Percentiles rank a stretch among this genome's conserved stretches.
These are phyloP conservation scores for Fragaria nilgerrensis DNA, from an alignment of 306 rosid genomes.

Conservation along the genomic window DNA sequence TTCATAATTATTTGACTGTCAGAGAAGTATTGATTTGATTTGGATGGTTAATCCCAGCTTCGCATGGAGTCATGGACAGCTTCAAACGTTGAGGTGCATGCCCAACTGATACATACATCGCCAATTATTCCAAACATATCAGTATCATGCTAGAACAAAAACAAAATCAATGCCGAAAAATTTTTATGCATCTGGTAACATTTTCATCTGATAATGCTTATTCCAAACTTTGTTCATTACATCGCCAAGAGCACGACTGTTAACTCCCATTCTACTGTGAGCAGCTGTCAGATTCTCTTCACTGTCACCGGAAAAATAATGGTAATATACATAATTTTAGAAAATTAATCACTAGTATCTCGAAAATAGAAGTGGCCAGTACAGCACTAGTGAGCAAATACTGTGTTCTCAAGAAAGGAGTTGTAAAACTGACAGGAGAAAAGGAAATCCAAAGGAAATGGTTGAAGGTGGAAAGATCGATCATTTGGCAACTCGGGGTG, in stretches of 20 bases:
- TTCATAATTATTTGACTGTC: conserved; percentile 71
- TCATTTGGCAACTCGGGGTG: no score
- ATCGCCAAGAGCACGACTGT: conserved; percentile 65
- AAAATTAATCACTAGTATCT: background rate
- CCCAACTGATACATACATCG: conserved; percentile 50
- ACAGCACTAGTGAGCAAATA: background rate
- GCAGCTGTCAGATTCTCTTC: conserved; percentile 92
- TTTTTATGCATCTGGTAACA: conserved; percentile 12
- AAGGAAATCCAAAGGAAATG: background rate
- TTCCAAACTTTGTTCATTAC: conserved; percentile 80
- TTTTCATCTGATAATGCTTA: conserved; percentile 78
- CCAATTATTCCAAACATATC: conserved; percentile 18
- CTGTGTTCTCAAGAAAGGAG: background rate
- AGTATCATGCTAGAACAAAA: conserved; percentile 12
- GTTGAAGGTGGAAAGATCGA: background rate
- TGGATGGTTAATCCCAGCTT: conserved; percentile 98
- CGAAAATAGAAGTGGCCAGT: background rate
- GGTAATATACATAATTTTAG: background rate
- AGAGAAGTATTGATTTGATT: conserved; percentile 88
- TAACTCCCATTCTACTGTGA: conserved; percentile 78
- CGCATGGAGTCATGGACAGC: conserved; percentile 67
- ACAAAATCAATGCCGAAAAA: conserved; percentile 22
- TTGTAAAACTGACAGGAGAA: background rate
- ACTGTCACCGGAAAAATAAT: conserved; percentile 34
- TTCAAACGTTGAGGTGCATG: conserved; percentile 97